Conservation (phyloP, 2,329 filamentous ascomycete genomes). For the Pseudopithomyces chartarum region DNA sequence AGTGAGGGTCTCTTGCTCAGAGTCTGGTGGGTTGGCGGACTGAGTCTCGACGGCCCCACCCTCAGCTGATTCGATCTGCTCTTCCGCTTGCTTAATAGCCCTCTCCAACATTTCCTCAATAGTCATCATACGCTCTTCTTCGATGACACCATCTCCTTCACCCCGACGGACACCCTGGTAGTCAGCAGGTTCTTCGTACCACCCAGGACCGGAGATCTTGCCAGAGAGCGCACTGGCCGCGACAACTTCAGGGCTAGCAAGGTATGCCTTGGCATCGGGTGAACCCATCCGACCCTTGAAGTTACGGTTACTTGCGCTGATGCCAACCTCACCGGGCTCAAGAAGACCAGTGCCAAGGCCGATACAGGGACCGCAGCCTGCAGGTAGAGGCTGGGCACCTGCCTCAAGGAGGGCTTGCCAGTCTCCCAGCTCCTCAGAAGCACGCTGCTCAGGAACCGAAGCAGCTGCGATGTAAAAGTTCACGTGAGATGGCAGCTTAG, state of each 20-base stretch:
- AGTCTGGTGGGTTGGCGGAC: slow-evolving; percentile 36
- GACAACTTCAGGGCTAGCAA: slow-evolving; percentile 88
- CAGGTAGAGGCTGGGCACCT: slow-evolving; percentile 72
- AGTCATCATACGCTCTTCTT: slow-evolving; percentile 67
- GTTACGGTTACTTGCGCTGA: slow-evolving; percentile 83
- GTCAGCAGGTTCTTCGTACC: slow-evolving; percentile 74
- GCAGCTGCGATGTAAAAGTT: slow-evolving; percentile 90
- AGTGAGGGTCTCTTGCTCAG: slow-evolving; percentile 54
- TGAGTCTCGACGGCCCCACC: slow-evolving; percentile 38
- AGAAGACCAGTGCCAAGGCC: slow-evolving; percentile 80
- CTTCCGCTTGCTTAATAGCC: slow-evolving; percentile 71
- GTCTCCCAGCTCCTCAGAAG: slow-evolving; percentile 79
- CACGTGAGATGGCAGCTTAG: slow-evolving; percentile 76
- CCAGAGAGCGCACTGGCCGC: slow-evolving; percentile 83
- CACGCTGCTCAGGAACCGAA: slow-evolving; percentile 74
- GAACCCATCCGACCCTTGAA: slow-evolving; percentile 92
- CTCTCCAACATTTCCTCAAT: slow-evolving; percentile 74
- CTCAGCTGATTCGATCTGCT: slow-evolving; percentile 58
- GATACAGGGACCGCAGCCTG: slow-evolving; percentile 85
- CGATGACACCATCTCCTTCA: slow-evolving; percentile 70
- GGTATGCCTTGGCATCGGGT: slow-evolving; percentile 78
- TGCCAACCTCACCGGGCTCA: slow-evolving; percentile 84
- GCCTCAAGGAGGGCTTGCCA: slow-evolving; percentile 84
- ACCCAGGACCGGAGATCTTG: slow-evolving; percentile 75
- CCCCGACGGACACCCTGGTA: slow-evolving; percentile 71